These are phyloP conservation scores for Candida glucosophila DNA, from an alignment of 1,139 yeast species.

Conservation along the genomic window DNA sequence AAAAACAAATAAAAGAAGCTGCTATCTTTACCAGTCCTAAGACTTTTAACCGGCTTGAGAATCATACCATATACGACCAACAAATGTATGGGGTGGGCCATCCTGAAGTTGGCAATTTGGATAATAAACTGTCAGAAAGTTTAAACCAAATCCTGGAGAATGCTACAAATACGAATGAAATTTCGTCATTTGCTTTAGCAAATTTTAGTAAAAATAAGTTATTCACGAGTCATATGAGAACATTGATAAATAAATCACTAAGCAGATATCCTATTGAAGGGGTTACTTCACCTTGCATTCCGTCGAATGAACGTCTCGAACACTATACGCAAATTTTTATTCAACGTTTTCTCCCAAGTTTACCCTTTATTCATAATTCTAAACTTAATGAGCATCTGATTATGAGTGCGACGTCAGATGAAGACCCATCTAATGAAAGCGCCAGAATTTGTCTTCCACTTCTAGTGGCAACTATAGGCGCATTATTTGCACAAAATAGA, in stretches of 20 bases:
- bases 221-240: slow-evolving; percentile 47
- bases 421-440: slow-evolving; percentile 33
- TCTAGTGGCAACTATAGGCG: slow-evolving; percentile 66
- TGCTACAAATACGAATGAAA: background rate
- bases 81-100: no score
- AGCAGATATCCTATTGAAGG: slow-evolving; percentile 59
- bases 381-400: slow-evolving; percentile 48
- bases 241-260: slow-evolving; percentile 45
- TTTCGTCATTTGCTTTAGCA: background rate
- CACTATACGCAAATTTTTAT: slow-evolving; percentile 43
- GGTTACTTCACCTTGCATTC: slow-evolving; percentile 51
- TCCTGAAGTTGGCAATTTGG: no score
- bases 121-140: background rate
- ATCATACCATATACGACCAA: no score
- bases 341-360: slow-evolving; percentile 45
- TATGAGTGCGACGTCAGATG: slow-evolving; percentile 41
- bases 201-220: slow-evolving; percentile 28
- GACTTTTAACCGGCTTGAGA: no score
- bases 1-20: no score
- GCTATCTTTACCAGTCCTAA: no score
- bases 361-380: slow-evolving; percentile 60
- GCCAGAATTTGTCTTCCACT: slow-evolving; percentile 60
- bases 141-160: background rate
- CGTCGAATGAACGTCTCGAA: slow-evolving; percentile 52
- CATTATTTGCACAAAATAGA: slow-evolving; percentile 50